Evolutionary conservation across 768 basidiomycete species (phyloP).

Genomic region (Boletus huronensis): DNA sequence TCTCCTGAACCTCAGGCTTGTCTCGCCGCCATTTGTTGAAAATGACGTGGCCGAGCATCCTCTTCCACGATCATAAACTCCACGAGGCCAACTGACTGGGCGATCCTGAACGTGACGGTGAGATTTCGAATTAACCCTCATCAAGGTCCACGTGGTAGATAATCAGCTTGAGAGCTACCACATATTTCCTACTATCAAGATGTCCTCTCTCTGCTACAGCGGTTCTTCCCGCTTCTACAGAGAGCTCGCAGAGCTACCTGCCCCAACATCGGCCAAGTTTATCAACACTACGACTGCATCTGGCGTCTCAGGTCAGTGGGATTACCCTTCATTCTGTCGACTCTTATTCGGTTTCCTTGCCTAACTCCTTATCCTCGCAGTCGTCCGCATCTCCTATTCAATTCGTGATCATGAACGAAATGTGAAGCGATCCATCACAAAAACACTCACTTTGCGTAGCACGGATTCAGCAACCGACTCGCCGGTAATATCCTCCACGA

Average conservation of each 20-base stretch:
- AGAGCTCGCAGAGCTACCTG: slow-evolving; percentile 40
- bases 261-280: slow-evolving; percentile 37
- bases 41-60: neutral
- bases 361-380: slow-evolving; percentile 17
- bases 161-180: too few species aligned
- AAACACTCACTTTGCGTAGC: slow-evolving; percentile 29
- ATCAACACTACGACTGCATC: slow-evolving; percentile 14
- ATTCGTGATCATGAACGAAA: slow-evolving; percentile 52
- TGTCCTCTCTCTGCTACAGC: slow-evolving; percentile 20
- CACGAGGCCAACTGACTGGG: neutral
- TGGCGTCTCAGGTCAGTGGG: slow-evolving; percentile 14
- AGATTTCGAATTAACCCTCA: neutral
- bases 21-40: neutral
- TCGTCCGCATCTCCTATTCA: slow-evolving; percentile 43
- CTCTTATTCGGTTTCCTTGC: too few species aligned
- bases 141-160: neutral
- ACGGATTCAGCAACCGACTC: slow-evolving; percentile 11
- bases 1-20: too few species aligned
- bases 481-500: slow-evolving; percentile 10
- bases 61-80: neutral
- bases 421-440: slow-evolving; percentile 38
- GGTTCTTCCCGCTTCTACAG: slow-evolving; percentile 30
- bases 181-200: neutral
- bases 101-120: neutral
- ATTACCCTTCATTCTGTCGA: neutral